These are phyloP conservation scores for Termitomyces sp. DNA, from an alignment of 768 basidiomycete genomes.

Conservation along the genomic window DNA sequence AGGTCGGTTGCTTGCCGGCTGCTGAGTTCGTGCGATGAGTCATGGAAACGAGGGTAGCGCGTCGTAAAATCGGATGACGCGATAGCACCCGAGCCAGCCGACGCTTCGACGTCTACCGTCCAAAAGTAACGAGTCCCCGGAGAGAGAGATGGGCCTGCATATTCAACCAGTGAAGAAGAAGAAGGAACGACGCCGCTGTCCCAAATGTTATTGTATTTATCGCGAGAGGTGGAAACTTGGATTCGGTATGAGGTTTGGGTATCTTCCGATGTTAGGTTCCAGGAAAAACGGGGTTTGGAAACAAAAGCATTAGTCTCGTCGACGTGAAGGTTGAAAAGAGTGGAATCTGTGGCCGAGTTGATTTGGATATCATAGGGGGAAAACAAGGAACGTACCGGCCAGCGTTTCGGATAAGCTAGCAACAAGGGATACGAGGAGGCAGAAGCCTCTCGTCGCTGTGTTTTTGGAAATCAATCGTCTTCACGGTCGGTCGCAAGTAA, in stretches of 20 bases:
- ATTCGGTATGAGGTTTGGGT: slow-evolving; percentile 11
- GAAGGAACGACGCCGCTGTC: slow-evolving; percentile 9
- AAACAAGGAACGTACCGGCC: slow-evolving; percentile 8
- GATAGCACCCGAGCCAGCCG: background rate
- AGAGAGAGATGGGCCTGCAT: slow-evolving; percentile 6
- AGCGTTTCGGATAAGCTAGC: slow-evolving; percentile 13
- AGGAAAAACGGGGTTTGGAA: slow-evolving; percentile 9
- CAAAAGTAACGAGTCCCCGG: slow-evolving; percentile 8
- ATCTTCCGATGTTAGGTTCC: slow-evolving; percentile 4
- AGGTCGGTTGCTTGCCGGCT: slow-evolving; percentile 8
- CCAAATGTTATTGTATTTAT: background rate
- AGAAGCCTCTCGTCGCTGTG: slow-evolving; percentile 13
- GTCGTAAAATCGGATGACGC: slow-evolving; percentile 6
- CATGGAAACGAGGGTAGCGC: background rate
- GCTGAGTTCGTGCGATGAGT: background rate
- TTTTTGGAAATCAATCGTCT: background rate
- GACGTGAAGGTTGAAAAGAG: slow-evolving; percentile 15
- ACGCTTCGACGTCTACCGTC: slow-evolving; percentile 1
- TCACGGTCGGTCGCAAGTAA: no score
- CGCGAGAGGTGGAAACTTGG: slow-evolving; percentile 1
- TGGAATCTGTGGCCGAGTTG: slow-evolving; percentile 9
- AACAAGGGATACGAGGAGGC: slow-evolving; percentile 11
- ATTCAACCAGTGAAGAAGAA: slow-evolving; percentile 9
- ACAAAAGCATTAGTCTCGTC: slow-evolving; percentile 5
- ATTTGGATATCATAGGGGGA: background rate